Conservation (phyloP, 2,329 filamentous ascomycete species). For the Seiridium unicorne region DNA sequence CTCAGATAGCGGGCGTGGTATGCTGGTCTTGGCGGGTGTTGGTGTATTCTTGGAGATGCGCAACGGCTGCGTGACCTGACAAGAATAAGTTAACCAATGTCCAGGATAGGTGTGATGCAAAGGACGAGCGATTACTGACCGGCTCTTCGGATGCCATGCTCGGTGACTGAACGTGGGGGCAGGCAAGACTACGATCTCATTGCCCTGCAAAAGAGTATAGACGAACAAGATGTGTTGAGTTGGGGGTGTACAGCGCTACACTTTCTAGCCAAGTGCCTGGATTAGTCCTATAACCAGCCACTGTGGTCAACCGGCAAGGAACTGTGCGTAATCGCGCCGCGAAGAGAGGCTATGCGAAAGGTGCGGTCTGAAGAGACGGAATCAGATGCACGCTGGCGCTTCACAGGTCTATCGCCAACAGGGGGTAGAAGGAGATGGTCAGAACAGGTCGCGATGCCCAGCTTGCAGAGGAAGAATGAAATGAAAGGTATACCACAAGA, state of each 20-base stretch:
- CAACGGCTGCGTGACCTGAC: conserved; percentile 58
- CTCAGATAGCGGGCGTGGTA: conserved; percentile 79
- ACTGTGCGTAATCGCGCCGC: no score
- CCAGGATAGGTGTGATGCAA: not conserved
- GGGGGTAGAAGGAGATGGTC: not conserved
- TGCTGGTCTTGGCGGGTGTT: conserved; percentile 59
- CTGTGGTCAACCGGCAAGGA: no score
- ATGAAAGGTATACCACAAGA: conserved; percentile 3
- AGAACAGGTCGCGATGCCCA: conserved; percentile 4
- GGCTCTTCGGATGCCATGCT: conserved; percentile 7
- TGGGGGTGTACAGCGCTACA: no score
- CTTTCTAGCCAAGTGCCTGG: no score
- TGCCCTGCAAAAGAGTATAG: not conserved
- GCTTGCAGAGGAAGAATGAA: not conserved
- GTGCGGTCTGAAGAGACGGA: not conserved
- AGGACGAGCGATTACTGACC: conserved; percentile 1
- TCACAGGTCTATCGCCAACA: not conserved
- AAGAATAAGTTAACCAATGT: not conserved
- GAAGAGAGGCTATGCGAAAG: not conserved
- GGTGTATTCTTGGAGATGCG: conserved; percentile 72
- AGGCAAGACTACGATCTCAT: not conserved
- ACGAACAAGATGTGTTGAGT: not conserved
- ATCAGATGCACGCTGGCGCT: not conserved
- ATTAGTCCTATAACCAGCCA: no score
- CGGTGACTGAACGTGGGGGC: not conserved